Evolutionary conservation across 1,284 basidiomycete species (phyloP), one percentile per base, ranked within the genome.

Genomic region (Xerocomus alliaceus): DNA sequence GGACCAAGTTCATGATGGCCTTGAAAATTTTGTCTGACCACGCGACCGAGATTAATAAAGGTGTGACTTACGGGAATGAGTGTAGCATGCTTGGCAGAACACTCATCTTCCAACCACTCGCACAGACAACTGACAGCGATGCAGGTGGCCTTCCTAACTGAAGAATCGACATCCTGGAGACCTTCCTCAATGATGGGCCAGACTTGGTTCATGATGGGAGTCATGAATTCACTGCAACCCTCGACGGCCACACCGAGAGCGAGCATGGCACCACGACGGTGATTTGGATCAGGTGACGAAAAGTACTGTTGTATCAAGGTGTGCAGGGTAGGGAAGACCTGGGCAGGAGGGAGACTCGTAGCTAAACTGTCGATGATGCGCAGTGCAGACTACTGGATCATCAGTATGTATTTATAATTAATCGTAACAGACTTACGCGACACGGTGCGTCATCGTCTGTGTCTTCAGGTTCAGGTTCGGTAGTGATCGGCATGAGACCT

Each of bases 161-260:
- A 85, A 20, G 91, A 83, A 72, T 98, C 94, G 41, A 78, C 76
- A 74, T 99, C 97, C 61, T 84, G 86, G 52, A 99, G 87, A 68
- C 97, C 96, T 53, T 88, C 84, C 77, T 98, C 94, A 69, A 99
- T 90, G 64, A 97, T 85, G 2, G 96, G 95, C 97, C 97, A 99
- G 49, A 99, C 89, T 70, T 94, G 86, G 68, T 81, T 81, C 85
- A 99, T 94, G 71, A 96, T 87, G 9, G 97, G 95, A 35, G 94
- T 94, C 85, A 99, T 98, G 81, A 85, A 99, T 81, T 99, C 95
- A 78, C 93, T 95, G 83, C 97, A 98, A 28, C 97, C 97, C 78
- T 99, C 97, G 61, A 99, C 95, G 51, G 91, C 88, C 52, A 99
- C 94, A 70, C 97, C 97, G 61, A 99, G 91, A 7, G 97, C 92